phyloP scores from a whole-genome alignment of 2,329 filamentous ascomycete species.

The Calonectria naviculata region DNA sequence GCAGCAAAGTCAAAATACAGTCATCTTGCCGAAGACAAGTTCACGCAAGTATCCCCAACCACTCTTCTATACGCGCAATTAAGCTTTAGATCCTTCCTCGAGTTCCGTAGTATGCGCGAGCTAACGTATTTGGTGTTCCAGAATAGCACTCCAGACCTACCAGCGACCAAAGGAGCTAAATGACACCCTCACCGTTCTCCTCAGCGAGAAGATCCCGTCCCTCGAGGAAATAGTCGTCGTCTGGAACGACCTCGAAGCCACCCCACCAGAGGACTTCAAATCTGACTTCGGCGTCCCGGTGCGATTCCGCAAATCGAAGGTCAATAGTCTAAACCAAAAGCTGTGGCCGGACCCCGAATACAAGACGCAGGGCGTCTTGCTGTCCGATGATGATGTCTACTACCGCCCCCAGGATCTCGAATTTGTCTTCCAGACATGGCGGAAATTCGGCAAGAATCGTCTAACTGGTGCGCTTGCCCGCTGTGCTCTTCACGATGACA shows the following conservation, averaged over 20 bases:
- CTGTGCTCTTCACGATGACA: conserved; percentile 41
- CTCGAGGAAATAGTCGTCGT: conserved; percentile 50
- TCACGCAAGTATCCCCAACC: conserved; percentile 41
- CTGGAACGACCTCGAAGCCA: conserved; percentile 49
- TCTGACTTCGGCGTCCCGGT: conserved; percentile 46
- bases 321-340: conserved; percentile 52
- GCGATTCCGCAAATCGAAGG: conserved; percentile 45
- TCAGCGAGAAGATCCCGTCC: conserved; percentile 47
- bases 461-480: conserved; percentile 50
- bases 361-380: conserved; percentile 52
- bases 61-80: background rate
- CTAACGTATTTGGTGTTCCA: conserved; percentile 21
- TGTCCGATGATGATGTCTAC: conserved; percentile 54
- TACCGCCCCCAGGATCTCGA: conserved; percentile 52
- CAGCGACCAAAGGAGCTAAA: conserved; percentile 48
- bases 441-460: conserved; percentile 48
- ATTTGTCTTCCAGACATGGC: conserved; percentile 54
- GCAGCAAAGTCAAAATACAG: conserved; percentile 36
- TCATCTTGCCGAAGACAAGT: conserved; percentile 43
- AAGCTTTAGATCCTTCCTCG: background rate
- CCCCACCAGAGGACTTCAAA: conserved; percentile 41
- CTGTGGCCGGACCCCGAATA: conserved; percentile 49
- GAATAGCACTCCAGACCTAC: conserved; percentile 52
- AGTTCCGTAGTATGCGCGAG: background rate
- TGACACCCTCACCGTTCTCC: conserved; percentile 42